Conservation (phyloP, 495 filamentous ascomycete genomes). For the Coniosporium apollinis region DNA sequence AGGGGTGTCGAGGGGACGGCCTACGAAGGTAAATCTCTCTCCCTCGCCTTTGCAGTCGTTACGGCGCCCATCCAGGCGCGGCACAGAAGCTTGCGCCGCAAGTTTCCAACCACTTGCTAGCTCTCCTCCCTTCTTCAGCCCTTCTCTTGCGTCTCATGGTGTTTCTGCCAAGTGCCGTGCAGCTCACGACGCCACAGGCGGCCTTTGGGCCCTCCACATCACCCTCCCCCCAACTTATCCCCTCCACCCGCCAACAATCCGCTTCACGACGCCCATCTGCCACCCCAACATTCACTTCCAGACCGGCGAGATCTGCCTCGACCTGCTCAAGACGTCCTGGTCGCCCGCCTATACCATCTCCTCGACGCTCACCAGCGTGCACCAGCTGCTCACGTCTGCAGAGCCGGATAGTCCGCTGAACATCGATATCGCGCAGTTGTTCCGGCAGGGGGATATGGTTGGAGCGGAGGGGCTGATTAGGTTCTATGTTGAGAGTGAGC, state of each 20-base stretch:
- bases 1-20: slow-evolving; percentile 47
- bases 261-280: slow-evolving; percentile 63
- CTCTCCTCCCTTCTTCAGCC: too few relatives aligned
- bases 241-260: slow-evolving; percentile 52
- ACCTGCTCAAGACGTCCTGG: slow-evolving; percentile 71
- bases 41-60: too few relatives aligned
- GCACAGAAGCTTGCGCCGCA: too few relatives aligned
- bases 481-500: slow-evolving; percentile 33
- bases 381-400: slow-evolving; percentile 60
- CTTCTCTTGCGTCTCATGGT: too few relatives aligned
- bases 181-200: slow-evolving; percentile 47
- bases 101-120: too few relatives aligned
- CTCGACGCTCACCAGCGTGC: slow-evolving; percentile 57
- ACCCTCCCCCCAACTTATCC: slow-evolving; percentile 66
- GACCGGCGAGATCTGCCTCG: slow-evolving; percentile 86
- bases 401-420: slow-evolving; percentile 74
- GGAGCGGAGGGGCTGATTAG: slow-evolving; percentile 70
- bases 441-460: slow-evolving; percentile 57
- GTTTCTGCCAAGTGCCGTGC: too few relatives aligned
- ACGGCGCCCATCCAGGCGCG: too few relatives aligned
- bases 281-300: slow-evolving; percentile 71
- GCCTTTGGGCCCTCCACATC: slow-evolving; percentile 72
- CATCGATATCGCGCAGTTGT: slow-evolving; percentile 66
- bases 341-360: slow-evolving; percentile 68
- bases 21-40: slow-evolving; percentile 46